Base-by-base conservation (phyloP, 2,329 filamentous ascomycete species). In the Dendryphion nanum region DNA sequence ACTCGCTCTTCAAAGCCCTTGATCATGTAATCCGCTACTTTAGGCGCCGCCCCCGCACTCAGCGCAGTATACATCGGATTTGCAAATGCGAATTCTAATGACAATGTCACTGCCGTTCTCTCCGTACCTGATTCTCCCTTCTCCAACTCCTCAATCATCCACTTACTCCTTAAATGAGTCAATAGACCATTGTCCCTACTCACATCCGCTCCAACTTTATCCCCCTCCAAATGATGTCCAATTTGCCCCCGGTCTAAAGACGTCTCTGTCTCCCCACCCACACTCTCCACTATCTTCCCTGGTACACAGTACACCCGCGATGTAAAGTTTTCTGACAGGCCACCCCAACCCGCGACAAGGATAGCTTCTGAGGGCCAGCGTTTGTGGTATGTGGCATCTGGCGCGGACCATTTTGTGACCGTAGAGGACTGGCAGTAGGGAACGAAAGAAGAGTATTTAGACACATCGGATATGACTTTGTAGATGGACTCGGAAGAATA, bases 1-100 rank as follows among this genome's bases (percentile, higher is more conserved):
- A 93, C 89, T 57, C 86, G 77, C 66, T 80, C 79, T 71, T 96
- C 90, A 71, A 98, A 98, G 1, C 93, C 91, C 64, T 87, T 83
- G 49, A 97, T 86, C 89, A 98, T 95, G 48, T 86, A 75, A 4
- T 81, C 82, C 1, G 89, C 91, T 47, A 96, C 82, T 68, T 87
- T 89, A 20, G 88, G 85, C 48, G 89, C 88, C 17, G 93, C 83
- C 21, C 86, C 84, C 24, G 82, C 77, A 62, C 90, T 93, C 59
- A 96, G 73, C 15, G 86, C 81, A 29, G 82, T 83, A 69, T 96
- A 94, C 40, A 95, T 64, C n/a, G 90, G 88, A 67, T 90, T 97
- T 52, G 81, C 76, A 63, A 98, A 96, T 64, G 84, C 80, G 63
- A 90, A 96, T 46, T 83, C 78, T 51, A 98, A 83, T 40, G 76